Base-by-base conservation (phyloP, 2,329 filamentous ascomycete genomes). In the Verticillium dahliae region DNA sequence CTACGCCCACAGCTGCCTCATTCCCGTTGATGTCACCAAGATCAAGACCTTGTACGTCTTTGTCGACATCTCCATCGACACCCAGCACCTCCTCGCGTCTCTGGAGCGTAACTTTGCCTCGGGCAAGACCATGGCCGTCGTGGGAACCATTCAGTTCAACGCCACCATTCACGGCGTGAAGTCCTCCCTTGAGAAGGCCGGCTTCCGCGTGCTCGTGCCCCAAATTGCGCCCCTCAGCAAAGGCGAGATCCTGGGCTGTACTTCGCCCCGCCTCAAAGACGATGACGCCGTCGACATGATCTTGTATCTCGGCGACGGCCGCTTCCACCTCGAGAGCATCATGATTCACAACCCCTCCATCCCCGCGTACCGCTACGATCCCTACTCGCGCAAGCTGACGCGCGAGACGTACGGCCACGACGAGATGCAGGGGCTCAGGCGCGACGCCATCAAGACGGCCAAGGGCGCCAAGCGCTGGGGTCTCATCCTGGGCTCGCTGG, bases 61-160 rank as follows among this genome's bases (percentile, higher is more conserved):
- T 73, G 95, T 99, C 61, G 93, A 97, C 74, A 99, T 99, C 71
- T 91, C 89, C 75, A 98, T 99, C 73, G 95, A 99, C 75, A 91
- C 91, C 0, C 80, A 86, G 13, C 95, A 99, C 74, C 83, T 99
- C 15, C 78, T 97, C 58, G 90, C 90, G 9, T 95, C 93, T 0
- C 81, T 99, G 56, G 90, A 92, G 71, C 88, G 92, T 64, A 99
- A 97, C 72, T 97, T 98, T 73, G 81, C 87, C 1, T 77, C 88
- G 0, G 90, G 91, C 1, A 96, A 95, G 76, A 94, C 89, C 0
- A 88, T 99, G 62, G 95, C 95, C 5, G 84, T 97, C 67, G 94
- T 99, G 15, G 94, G 95, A 57, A 99, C 95, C 0, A 99, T 99
- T 68, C 95, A 99, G 74, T 99, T 99, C 82, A 99, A 99, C 76